Conservation (phyloP, 2,329 filamentous ascomycete genomes). For the Ophiostoma fasciatum region DNA sequence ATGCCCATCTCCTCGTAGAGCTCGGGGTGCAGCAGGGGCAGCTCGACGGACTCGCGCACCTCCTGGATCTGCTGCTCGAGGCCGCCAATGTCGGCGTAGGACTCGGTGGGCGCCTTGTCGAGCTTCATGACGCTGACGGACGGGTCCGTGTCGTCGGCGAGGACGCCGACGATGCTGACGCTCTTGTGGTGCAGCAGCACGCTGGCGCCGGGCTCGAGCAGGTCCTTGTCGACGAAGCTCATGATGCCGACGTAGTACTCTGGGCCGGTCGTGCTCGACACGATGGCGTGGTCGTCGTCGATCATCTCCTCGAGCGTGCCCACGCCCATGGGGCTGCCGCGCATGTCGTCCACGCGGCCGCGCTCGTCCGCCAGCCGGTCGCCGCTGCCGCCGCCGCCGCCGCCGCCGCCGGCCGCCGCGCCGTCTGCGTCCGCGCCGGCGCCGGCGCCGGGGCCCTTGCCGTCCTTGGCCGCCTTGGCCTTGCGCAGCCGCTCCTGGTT, state of each 20-base stretch:
- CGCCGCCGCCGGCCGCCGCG: slow-evolving; percentile 47
- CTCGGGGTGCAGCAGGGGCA: slow-evolving; percentile 88
- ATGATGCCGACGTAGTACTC: slow-evolving; percentile 99
- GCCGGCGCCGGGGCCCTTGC: slow-evolving; percentile 48
- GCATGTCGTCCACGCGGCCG: slow-evolving; percentile 92
- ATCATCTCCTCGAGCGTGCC: slow-evolving; percentile 97
- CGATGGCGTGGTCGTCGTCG: slow-evolving; percentile 97
- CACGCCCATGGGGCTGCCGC: slow-evolving; percentile 96
- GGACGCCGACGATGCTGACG: slow-evolving; percentile 90
- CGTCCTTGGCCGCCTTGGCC: slow-evolving; percentile 68
- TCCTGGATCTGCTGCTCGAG: slow-evolving; percentile 93
- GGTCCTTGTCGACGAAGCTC: slow-evolving; percentile 98
- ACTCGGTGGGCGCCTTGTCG: slow-evolving; percentile 95
- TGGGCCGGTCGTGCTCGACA: slow-evolving; percentile 90
- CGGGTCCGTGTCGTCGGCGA: slow-evolving; percentile 92
- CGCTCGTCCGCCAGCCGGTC: slow-evolving; percentile 92
- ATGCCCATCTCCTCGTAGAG: slow-evolving; percentile 99
- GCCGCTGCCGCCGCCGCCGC: slow-evolving; percentile 42
- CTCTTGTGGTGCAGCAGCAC: slow-evolving; percentile 95
- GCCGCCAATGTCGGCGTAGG: slow-evolving; percentile 96
- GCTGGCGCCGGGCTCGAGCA: slow-evolving; percentile 89
- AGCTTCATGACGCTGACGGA: slow-evolving; percentile 98
- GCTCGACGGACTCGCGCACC: slow-evolving; percentile 89
- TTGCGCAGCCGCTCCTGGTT: slow-evolving; percentile 95
- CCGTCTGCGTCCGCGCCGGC: slow-evolving; percentile 47